These are phyloP conservation scores for Flaveria bidentis DNA, from an alignment of 129 eudicot species.

Conservation along the genomic window DNA sequence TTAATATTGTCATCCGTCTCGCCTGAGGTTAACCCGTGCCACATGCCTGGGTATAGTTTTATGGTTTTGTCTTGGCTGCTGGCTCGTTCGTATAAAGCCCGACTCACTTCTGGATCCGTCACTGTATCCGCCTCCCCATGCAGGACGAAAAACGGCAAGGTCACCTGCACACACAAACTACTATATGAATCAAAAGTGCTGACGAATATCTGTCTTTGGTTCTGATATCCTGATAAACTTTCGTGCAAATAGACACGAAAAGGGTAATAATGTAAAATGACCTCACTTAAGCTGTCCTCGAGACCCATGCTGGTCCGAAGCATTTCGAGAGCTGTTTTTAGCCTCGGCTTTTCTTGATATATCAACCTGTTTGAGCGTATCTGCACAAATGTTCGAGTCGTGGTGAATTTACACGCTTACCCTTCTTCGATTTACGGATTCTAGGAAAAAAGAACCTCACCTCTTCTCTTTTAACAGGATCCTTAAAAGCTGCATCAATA, in stretches of 20 bases:
- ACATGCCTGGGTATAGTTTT: constrained; percentile 88
- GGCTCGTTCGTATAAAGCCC: constrained; percentile 70
- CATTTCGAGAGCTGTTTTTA: constrained; percentile 98
- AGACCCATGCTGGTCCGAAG: constrained; percentile 95
- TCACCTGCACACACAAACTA: constrained; percentile 53
- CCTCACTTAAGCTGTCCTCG: constrained; percentile 85
- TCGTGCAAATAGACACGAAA: background rate
- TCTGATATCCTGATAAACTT: no score
- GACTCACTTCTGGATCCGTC: constrained; percentile 95
- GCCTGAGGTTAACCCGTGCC: constrained; percentile 91
- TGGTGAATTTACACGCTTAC: constrained; percentile 11
- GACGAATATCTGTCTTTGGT: background rate
- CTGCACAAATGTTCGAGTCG: constrained; percentile 40
- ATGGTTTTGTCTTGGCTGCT: constrained; percentile 84
- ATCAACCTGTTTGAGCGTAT: constrained; percentile 79
- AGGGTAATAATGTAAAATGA: constrained; percentile 20
- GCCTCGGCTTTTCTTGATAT: constrained; percentile 88
- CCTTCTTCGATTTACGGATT: constrained; percentile 3
- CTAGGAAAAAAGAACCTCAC: constrained; percentile 30
- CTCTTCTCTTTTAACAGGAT: constrained; percentile 86
- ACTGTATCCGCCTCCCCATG: constrained; percentile 94
- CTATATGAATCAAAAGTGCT: background rate
- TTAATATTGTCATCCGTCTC: constrained; percentile 82
- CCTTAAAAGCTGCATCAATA: constrained; percentile 93
- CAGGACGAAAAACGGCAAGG: constrained; percentile 81